Conservation (phyloP, 73 alveolate genomes). For the Paramecium pentaurelia region DNA sequence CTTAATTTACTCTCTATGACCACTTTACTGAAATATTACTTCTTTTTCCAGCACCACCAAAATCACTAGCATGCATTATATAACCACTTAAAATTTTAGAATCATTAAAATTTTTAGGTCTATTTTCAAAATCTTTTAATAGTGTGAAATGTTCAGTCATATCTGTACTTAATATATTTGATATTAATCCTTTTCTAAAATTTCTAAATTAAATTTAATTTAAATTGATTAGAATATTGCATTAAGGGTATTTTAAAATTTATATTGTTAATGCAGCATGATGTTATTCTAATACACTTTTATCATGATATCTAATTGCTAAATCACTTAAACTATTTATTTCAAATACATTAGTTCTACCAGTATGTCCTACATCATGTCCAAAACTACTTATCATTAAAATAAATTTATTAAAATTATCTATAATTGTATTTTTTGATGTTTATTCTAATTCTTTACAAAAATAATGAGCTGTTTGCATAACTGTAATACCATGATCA, state of each 20-base stretch:
- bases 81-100: slow-evolving; percentile 41
- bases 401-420: slow-evolving; percentile 44
- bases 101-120: slow-evolving; percentile 42
- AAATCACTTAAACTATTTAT: slow-evolving; percentile 68
- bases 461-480: slow-evolving; percentile 32
- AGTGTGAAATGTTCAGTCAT: slow-evolving; percentile 52
- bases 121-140: slow-evolving; percentile 52
- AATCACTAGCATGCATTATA: slow-evolving; percentile 48
- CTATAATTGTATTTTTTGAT: neutral
- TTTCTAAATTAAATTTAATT: slow-evolving; percentile 57
- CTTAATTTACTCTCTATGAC: slow-evolving; percentile 46
- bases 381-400: slow-evolving; percentile 69
- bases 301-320: slow-evolving; percentile 84
- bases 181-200: slow-evolving; percentile 71
- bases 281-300: slow-evolving; percentile 85
- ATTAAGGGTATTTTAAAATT: slow-evolving; percentile 63
- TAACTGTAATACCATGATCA: slow-evolving; percentile 54
- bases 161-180: slow-evolving; percentile 75
- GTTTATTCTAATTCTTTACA: neutral
- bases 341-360: slow-evolving; percentile 73
- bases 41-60: slow-evolving; percentile 48
- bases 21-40: neutral
- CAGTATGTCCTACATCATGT: slow-evolving; percentile 87
- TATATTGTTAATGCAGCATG: slow-evolving; percentile 84
- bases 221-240: slow-evolving; percentile 62